Evolutionary conservation across 192 early-diverging fungal species (phyloP), one percentile per base, ranked within the genome.

Genomic region (Coemansia sp.): DNA sequence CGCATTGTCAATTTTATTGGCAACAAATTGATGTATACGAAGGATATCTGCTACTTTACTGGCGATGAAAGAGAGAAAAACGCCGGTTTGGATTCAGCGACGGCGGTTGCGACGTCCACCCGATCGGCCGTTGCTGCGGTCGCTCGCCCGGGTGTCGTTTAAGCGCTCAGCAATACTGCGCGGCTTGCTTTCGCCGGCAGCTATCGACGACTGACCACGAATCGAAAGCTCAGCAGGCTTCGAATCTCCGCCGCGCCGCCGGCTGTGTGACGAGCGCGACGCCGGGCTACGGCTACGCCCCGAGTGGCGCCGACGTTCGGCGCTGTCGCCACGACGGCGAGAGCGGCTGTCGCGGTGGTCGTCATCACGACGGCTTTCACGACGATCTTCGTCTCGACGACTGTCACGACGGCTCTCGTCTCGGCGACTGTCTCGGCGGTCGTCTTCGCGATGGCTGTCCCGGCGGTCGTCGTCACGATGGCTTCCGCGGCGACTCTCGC

Each of bases 121-220:
- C 12, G 53, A 25, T 22, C 28, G 30, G 15, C 21, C 28, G 15
- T 35, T 21, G 8, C 19, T 22, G 14, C 31, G 27, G 38, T 38
- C 34, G 28, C 43, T 43, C 14, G 60, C 17, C 30, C 60, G 71
- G n/a, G 59, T 55, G 28, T 67, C 64, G 28, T 50, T 39, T 7
- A 75, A 45, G 4, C 71, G 71, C 22, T 75, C 71, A 19, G 57
- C 27, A 4, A 75, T 42, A 36, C 35, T 67, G 34, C 55, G 64
- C 9, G 43, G 25, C 41, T 61, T 64, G 34, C 22, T 38, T 21
- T 38, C 44, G 17, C 36, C 40, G 12, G 22, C 43, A 3, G 28
- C 35, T 10, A 26, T 31, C 23, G 23, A 40, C 26, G 67, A 52
- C 49, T 51, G 60, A n/a, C 67, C 55, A n/a, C 62, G 62, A 27